Percentiles rank a stretch among this genome's conserved stretches.
These are phyloP conservation scores for Babesia bigemina DNA, from an alignment of 169 alveolate genomes.

Conservation along the genomic window DNA sequence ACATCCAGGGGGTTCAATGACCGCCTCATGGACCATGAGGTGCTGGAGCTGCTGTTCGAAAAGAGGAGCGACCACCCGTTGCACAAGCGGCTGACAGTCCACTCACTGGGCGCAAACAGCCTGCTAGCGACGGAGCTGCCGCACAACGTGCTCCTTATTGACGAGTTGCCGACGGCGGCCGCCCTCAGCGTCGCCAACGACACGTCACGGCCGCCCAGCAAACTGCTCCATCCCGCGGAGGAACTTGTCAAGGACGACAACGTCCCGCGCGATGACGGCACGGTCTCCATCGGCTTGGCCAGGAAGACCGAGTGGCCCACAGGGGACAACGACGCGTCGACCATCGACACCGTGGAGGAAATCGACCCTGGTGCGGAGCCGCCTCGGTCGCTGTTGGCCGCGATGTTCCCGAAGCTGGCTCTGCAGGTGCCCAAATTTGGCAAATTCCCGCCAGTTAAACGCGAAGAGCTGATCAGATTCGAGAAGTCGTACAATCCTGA, in stretches of 20 bases:
- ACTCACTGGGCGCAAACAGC: conserved; percentile 39
- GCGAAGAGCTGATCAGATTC: neutral
- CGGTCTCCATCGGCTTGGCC: conserved; percentile 38
- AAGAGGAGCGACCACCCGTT: conserved; percentile 41
- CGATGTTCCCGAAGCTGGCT: conserved; percentile 38
- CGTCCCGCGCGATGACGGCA: conserved; percentile 40
- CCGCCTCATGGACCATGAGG: conserved; percentile 40
- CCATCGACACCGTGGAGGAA: conserved; percentile 38
- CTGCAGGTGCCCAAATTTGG: conserved; percentile 19
- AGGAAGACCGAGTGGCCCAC: conserved; percentile 44
- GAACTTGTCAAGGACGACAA: conserved; percentile 25
- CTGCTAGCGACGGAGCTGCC: conserved; percentile 62
- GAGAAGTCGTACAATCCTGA: neutral
- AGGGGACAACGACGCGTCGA: conserved; percentile 32
- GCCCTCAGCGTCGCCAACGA: neutral
- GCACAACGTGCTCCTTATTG: conserved; percentile 47
- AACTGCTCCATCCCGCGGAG: conserved; percentile 23
- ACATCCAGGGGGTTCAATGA: neutral
- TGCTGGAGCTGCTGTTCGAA: conserved; percentile 19
- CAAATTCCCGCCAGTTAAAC: neutral
- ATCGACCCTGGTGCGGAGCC: neutral
- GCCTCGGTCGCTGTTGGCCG: conserved; percentile 1
- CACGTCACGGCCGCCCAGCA: neutral
- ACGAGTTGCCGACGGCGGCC: conserved; percentile 1
- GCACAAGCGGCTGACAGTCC: conserved; percentile 36